Evolutionary conservation across 805 yeast species (phyloP).

Genomic region (Candida sphagnicola): DNA sequence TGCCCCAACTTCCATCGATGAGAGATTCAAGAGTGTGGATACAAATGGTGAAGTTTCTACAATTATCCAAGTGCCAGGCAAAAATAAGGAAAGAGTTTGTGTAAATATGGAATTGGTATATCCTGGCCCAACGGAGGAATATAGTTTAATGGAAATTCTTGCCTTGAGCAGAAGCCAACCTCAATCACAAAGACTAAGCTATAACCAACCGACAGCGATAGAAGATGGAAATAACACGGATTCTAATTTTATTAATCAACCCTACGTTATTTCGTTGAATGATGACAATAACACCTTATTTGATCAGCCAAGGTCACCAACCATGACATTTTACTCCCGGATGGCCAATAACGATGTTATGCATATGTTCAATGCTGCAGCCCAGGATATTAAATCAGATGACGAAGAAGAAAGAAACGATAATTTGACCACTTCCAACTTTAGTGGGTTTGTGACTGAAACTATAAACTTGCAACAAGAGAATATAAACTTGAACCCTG

Average conservation of each 20-base stretch:
- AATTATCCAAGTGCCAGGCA: conserved; percentile 51
- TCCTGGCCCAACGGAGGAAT: conserved; percentile 45
- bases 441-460: conserved; percentile 48
- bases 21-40: conserved; percentile 4
- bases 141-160: conserved; percentile 61
- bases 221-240: conserved; percentile 1
- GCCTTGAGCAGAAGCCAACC: conserved; percentile 38
- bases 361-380: conserved; percentile 67
- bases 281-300: conserved; percentile 21
- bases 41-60: conserved; percentile 29
- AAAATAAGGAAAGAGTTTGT: conserved; percentile 55
- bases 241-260: conserved; percentile 14
- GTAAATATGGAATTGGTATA: conserved; percentile 58
- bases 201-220: not conserved
- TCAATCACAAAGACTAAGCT: not conserved
- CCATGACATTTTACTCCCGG: conserved; percentile 72
- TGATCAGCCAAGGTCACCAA: conserved; percentile 57
- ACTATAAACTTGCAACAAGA: conserved; percentile 26
- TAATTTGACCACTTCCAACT: conserved; percentile 29
- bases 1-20: conserved; percentile 12
- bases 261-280: conserved; percentile 42
- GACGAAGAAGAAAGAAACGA: conserved; percentile 22
- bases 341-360: conserved; percentile 72
- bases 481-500: conserved; percentile 4
- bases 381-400: conserved; percentile 24